These are phyloP conservation scores for Colletotrichum sp. DNA, from an alignment of 2,329 filamentous ascomycete genomes.

Conservation along the genomic window DNA sequence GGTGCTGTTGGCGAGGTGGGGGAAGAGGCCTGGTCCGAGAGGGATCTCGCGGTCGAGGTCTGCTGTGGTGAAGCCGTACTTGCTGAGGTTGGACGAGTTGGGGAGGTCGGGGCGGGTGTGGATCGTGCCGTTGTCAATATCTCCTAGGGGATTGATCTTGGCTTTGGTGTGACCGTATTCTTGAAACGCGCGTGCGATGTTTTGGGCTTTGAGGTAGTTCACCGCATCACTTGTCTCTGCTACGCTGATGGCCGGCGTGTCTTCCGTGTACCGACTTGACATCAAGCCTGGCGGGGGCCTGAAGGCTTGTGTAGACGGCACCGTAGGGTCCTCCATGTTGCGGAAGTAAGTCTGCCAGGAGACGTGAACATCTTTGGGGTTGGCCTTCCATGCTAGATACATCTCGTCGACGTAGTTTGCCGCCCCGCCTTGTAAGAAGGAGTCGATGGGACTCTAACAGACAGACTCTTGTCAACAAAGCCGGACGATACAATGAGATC, in stretches of 20 bases:
- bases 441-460: constrained; percentile 58
- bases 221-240: constrained; percentile 77
- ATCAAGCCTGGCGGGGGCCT: constrained; percentile 92
- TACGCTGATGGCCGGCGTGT: constrained; percentile 70
- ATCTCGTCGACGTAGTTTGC: constrained; percentile 99
- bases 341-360: constrained; percentile 99
- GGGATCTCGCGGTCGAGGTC: constrained; percentile 91
- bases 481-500: too few relatives aligned
- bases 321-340: constrained; percentile 97
- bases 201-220: constrained; percentile 96
- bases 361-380: constrained; percentile 90
- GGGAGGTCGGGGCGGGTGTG: constrained; percentile 75
- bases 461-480: background rate
- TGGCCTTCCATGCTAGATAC: constrained; percentile 96
- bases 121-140: constrained; percentile 84
- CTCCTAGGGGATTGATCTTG: constrained; percentile 92
- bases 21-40: constrained; percentile 91
- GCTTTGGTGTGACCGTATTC: constrained; percentile 97
- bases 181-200: constrained; percentile 96
- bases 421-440: constrained; percentile 93
- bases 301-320: constrained; percentile 97
- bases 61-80: constrained; percentile 93
- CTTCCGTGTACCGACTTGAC: constrained; percentile 75
- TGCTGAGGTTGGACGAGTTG: constrained; percentile 87
- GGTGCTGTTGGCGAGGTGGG: constrained; percentile 86